These are phyloP conservation scores for Acmispon strigosus DNA, from an alignment of 306 rosid genomes.

Conservation along the genomic window DNA sequence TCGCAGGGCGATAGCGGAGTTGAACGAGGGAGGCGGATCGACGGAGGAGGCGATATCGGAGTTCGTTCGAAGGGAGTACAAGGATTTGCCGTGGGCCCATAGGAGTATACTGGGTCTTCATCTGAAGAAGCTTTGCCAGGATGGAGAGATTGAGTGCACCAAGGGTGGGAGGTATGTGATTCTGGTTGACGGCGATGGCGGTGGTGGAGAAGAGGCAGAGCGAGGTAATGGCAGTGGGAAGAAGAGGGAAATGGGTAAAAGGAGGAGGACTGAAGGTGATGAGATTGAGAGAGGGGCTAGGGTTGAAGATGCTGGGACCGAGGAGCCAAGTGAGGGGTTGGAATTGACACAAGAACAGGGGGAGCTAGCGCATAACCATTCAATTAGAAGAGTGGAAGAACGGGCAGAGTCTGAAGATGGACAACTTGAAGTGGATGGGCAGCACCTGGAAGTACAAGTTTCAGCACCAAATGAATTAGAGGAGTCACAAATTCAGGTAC, in stretches of 20 bases:
- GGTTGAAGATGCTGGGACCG: not conserved
- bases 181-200: not conserved
- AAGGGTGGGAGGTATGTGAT: conserved; percentile 16
- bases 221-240: not conserved
- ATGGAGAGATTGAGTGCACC: conserved; percentile 9
- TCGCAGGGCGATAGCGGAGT: conserved; percentile 17
- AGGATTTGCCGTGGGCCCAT: conserved; percentile 42
- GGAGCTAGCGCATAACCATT: too few relatives aligned
- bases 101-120: conserved; percentile 24
- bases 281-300: not conserved
- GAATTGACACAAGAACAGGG: not conserved
- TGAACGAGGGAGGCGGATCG: conserved; percentile 18
- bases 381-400: too few relatives aligned
- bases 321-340: not conserved
- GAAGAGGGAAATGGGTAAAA: not conserved
- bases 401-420: not conserved
- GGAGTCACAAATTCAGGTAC: too few relatives aligned
- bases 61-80: conserved; percentile 10
- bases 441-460: too few relatives aligned
- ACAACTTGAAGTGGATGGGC: not conserved
- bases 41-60: conserved; percentile 28
- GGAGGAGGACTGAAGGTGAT: not conserved
- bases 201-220: not conserved
- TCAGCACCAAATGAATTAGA: too few relatives aligned
- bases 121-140: conserved; percentile 21